Evolutionary conservation across 2,329 filamentous ascomycete genomes (phyloP).

Genomic region (Penicillium sp.): DNA sequence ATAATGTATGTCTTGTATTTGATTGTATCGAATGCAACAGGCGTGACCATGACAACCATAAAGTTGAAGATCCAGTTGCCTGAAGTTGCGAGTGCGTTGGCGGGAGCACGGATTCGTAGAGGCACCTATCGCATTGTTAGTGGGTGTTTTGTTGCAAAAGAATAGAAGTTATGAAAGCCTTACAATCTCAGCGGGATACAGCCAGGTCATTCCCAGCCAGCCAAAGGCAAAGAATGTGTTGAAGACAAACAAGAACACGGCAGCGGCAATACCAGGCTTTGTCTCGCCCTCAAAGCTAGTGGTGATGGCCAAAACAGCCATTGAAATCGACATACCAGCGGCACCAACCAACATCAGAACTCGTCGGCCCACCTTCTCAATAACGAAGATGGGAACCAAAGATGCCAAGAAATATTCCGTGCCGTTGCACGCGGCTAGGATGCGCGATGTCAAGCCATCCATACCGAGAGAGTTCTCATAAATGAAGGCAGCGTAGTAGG

Average conservation of each 20-base stretch:
- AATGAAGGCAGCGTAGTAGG: conserved; percentile 48
- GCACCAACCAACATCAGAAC: conserved; percentile 72
- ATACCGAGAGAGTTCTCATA: conserved; percentile 47
- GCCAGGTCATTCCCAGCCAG: conserved; percentile 63
- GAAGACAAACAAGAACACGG: conserved; percentile 62
- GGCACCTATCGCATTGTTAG: conserved; percentile 26
- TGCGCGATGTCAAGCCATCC: conserved; percentile 42
- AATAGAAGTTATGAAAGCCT: conserved; percentile 22
- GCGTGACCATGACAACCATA: conserved; percentile 65
- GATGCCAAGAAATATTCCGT: conserved; percentile 56
- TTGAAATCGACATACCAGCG: conserved; percentile 62
- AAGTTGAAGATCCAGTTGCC: conserved; percentile 54
- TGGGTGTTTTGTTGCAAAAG: neutral
- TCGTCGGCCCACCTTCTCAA: conserved; percentile 56
- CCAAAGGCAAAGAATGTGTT: conserved; percentile 62
- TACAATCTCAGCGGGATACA: conserved; percentile 63
- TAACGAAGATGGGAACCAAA: conserved; percentile 51
- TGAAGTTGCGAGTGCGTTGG: conserved; percentile 24
- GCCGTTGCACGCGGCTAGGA: conserved; percentile 56
- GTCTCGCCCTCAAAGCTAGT: conserved; percentile 38
- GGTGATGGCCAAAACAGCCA: conserved; percentile 58
- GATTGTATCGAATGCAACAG: conserved; percentile 57
- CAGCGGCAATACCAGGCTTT: conserved; percentile 44
- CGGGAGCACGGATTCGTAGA: conserved; percentile 35
- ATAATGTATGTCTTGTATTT: conserved; percentile 56